A percentile compares a stretch with the other conserved stretches of the same genome.
Conservation (phyloP, 1,284 basidiomycete species). For the Cystobasidiaceae sp. region DNA sequence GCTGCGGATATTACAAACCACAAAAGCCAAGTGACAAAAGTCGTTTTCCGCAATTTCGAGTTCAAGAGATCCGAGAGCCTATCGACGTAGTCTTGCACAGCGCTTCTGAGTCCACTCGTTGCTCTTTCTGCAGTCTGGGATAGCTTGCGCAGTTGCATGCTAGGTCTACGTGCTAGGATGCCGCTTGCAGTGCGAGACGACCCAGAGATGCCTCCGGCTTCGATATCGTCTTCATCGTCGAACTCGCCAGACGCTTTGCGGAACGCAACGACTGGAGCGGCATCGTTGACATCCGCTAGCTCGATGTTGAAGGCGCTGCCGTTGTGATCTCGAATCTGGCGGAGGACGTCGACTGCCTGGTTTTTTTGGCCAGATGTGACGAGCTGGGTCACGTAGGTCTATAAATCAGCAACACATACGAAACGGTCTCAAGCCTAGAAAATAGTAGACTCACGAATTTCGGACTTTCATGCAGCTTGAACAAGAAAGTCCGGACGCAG, state of each 20-base stretch:
- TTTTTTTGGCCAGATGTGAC: constrained; percentile 73
- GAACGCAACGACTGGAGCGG: background rate
- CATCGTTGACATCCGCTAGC: constrained; percentile 29
- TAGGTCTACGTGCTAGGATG: background rate
- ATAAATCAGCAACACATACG: background rate
- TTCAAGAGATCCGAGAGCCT: constrained; percentile 70
- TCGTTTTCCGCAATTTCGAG: constrained; percentile 51
- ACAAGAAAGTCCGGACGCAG: constrained; percentile 44
- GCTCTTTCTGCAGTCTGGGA: too few species aligned
- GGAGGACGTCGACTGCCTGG: constrained; percentile 74
- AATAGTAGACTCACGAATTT: constrained; percentile 54
- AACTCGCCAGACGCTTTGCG: background rate
- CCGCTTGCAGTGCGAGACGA: too few species aligned
- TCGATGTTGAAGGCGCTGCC: constrained; percentile 50
- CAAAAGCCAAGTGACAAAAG: constrained; percentile 60
- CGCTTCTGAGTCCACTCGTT: constrained; percentile 50
- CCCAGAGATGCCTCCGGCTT: too few species aligned
- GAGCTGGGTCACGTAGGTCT: constrained; percentile 48
- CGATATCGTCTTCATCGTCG: too few species aligned
- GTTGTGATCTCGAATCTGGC: constrained; percentile 78
- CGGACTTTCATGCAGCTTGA: constrained; percentile 87
- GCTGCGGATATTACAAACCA: constrained; percentile 58
- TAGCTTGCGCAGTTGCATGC: too few species aligned
- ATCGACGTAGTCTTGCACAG: constrained; percentile 60
- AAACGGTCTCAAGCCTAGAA: constrained; percentile 25